phyloP scores from a whole-genome alignment of 176 grass and related monocot species.

The Neostapfia colusana region DNA sequence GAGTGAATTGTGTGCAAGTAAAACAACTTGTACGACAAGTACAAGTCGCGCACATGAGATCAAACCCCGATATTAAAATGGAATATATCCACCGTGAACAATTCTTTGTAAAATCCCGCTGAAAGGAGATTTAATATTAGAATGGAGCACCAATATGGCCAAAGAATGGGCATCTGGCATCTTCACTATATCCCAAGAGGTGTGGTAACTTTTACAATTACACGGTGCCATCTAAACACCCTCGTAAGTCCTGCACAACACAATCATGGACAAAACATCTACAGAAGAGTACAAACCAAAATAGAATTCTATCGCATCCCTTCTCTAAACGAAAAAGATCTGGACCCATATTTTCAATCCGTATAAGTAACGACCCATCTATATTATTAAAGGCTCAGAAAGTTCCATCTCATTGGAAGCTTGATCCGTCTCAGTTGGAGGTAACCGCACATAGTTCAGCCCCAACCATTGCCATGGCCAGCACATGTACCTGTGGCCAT shows the following conservation, averaged over 20 bases:
- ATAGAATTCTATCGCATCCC: neutral
- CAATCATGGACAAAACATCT: slow-evolving; percentile 42
- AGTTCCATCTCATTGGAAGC: slow-evolving; percentile 88
- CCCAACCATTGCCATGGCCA: slow-evolving; percentile 99
- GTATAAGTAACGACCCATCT: slow-evolving; percentile 39
- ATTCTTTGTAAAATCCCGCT: too few species aligned
- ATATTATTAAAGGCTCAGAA: slow-evolving; percentile 82
- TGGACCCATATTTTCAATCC: neutral
- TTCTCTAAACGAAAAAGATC: neutral
- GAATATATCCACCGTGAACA: too few species aligned
- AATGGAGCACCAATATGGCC: neutral
- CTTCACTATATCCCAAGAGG: slow-evolving; percentile 35
- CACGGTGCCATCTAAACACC: slow-evolving; percentile 4
- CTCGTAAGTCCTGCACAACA: slow-evolving; percentile 6
- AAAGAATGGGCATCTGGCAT: slow-evolving; percentile 41
- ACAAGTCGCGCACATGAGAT: too few species aligned
- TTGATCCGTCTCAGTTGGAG: slow-evolving; percentile 39
- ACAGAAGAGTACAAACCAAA: slow-evolving; percentile 29
- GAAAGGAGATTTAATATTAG: neutral
- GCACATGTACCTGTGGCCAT: slow-evolving; percentile 72
- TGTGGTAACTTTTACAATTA: slow-evolving; percentile 44
- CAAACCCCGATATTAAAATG: too few species aligned
- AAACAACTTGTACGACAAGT: too few species aligned
- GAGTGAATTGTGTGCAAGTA: too few species aligned
- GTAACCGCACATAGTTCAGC: slow-evolving; percentile 66